Evolutionary conservation across 257 asterid genomes (phyloP), one percentile per base, ranked within the genome.

Genomic region (Forsythia viridissima): DNA sequence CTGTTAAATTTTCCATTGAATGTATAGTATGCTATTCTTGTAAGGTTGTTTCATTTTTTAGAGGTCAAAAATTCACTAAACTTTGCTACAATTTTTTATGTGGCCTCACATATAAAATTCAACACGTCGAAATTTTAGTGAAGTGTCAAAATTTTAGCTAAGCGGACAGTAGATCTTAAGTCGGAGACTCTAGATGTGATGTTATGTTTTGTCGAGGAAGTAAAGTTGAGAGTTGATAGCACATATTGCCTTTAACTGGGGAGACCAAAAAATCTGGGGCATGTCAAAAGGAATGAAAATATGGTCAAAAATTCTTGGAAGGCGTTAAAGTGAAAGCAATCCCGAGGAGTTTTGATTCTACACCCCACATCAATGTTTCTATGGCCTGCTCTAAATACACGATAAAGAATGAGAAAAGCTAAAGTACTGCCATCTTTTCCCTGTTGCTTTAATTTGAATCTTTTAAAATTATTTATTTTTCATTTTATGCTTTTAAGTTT

Each of bases 241-340:
- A 9, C 7, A 30, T 21, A 8, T 63, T 63, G 70, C 70, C 39
- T 63, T 24, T 21, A 63, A 3, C 0, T 20, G 18, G 38, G 39
- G 39, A 24, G 38, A 61, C 70, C 6, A 63, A 63, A 63, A 55
- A 55, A 18, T 16, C 24, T 55, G 65, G 65, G 9, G 65, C 18
- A 63, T 11, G 38, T 63, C 38, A 1, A 24, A 30, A 63, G 40
- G 70, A 63, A 63, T 63, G 70, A 63, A 30, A 24, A 8, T 21
- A 21, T 63, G 70, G 40, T 63, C 70, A 63, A 63, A 24, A 21
- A 77, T 48, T 76, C 39, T 82, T 57, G 84, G 40, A 70, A 46
- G 52, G 77, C 63, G 85, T 24, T 79, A 81, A 84, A 84, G 88
- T 71, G 21, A 79, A 79, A 79, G 79, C 70, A 63, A 63, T 63